Percentiles rank a stretch among this genome's conserved stretches.
phyloP scores from a whole-genome alignment of 169 alveolate species.

The Cryptosporidium bovis region DNA sequence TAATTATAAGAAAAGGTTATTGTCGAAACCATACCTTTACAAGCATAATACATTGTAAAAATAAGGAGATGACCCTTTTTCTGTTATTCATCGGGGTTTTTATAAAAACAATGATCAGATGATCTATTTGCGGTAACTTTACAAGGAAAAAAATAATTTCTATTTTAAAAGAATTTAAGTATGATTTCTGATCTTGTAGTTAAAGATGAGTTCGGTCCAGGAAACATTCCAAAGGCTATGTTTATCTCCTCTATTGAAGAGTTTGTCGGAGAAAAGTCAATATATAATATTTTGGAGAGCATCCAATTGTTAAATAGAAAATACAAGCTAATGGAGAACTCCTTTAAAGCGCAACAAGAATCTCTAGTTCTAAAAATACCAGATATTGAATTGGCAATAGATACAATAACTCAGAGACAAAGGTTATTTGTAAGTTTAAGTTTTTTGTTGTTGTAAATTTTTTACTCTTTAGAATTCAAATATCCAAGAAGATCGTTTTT shows the following conservation, averaged over 20 bases:
- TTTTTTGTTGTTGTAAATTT: not conserved
- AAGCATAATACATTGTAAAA: constrained; percentile 40
- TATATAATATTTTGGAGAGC: constrained; percentile 30
- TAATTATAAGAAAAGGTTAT: not conserved
- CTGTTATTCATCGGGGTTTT: not conserved
- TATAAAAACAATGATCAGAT: not conserved
- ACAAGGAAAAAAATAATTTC: not conserved
- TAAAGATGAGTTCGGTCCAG: constrained; percentile 58
- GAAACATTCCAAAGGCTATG: constrained; percentile 58
- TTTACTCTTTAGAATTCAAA: constrained; percentile 9
- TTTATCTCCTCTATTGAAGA: constrained; percentile 67
- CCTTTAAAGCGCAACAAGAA: constrained; percentile 64
- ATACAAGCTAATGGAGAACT: constrained; percentile 56
- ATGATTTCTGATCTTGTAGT: constrained; percentile 65
- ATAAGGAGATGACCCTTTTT: constrained; percentile 20
- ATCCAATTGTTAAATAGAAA: constrained; percentile 62
- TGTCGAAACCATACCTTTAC: constrained; percentile 16
- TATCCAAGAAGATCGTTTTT: not conserved
- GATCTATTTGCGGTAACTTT: not conserved
- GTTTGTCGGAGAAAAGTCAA: constrained; percentile 40
- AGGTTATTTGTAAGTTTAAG: constrained; percentile 55
- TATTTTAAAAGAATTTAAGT: not conserved
- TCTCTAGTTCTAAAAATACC: constrained; percentile 48
- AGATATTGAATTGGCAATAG: constrained; percentile 68
- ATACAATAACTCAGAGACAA: constrained; percentile 36